Evolutionary conservation across 306 rosid species (phyloP).

Genomic region (Cicer judaicum): DNA sequence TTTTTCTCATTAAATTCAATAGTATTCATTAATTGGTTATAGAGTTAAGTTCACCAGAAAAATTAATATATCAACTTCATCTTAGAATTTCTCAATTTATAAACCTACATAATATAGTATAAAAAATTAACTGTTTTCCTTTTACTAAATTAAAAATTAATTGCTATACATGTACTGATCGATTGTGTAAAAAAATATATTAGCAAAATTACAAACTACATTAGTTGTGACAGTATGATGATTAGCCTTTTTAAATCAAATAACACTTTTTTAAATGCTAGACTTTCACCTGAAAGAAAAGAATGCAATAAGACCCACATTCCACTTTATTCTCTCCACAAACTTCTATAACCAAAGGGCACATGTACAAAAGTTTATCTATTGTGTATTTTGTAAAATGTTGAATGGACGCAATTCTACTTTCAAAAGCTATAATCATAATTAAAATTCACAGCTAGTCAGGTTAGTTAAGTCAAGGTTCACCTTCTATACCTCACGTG

Average conservation of each 20-base stretch:
- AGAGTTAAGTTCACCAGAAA: too few relatives aligned
- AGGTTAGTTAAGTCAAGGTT: background rate
- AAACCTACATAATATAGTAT: too few relatives aligned
- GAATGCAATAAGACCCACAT: background rate
- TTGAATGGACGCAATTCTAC: slow-evolving; percentile 10
- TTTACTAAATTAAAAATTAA: too few relatives aligned
- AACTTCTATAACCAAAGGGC: slow-evolving; percentile 10
- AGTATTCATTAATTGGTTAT: too few relatives aligned
- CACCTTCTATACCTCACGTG: background rate
- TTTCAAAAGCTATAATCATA: background rate
- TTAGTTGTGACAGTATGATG: background rate
- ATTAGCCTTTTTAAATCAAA: background rate
- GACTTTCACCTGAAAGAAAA: background rate
- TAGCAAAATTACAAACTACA: too few relatives aligned
- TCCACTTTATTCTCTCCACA: slow-evolving; percentile 16
- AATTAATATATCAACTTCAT: too few relatives aligned
- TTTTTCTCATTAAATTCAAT: too few relatives aligned
- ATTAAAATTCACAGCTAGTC: slow-evolving; percentile 11
- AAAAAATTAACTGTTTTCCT: too few relatives aligned
- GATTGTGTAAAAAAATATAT: too few relatives aligned
- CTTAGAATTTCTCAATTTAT: too few relatives aligned
- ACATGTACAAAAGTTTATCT: background rate
- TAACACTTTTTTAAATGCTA: background rate
- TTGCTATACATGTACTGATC: too few relatives aligned
- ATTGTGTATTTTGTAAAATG: background rate